phyloP scores from a whole-genome alignment of 208 protist genomes.

The Leishmania guyanensis region DNA sequence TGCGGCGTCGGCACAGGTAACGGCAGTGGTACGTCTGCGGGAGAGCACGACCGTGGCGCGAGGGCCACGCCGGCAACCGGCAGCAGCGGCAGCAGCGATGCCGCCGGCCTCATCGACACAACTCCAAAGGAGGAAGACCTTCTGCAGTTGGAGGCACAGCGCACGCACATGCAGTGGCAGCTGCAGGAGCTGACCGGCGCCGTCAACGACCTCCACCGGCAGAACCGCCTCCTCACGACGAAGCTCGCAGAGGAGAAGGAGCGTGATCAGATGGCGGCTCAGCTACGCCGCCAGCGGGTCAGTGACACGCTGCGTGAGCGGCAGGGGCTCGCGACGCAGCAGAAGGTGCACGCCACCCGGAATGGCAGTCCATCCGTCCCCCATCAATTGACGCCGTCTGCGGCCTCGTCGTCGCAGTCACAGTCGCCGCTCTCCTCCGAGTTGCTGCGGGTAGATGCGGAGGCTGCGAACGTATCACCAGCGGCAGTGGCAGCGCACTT shows the following conservation, averaged over 20 bases:
- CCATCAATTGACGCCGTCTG: neutral
- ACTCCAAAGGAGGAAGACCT: slow-evolving; percentile 50
- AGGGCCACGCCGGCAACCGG: slow-evolving; percentile 1
- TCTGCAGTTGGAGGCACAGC: slow-evolving; percentile 51
- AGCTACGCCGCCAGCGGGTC: slow-evolving; percentile 52
- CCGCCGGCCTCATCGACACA: slow-evolving; percentile 65
- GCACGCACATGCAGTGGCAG: slow-evolving; percentile 66
- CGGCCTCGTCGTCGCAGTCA: slow-evolving; percentile 3
- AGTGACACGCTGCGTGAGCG: slow-evolving; percentile 40
- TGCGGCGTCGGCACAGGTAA: slow-evolving; percentile 5
- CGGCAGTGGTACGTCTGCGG: neutral
- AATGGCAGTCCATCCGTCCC: neutral
- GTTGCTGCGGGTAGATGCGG: neutral
- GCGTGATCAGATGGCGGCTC: slow-evolving; percentile 69
- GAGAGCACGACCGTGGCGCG: neutral
- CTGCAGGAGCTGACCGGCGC: slow-evolving; percentile 59
- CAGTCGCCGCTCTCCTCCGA: neutral
- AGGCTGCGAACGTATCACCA: neutral
- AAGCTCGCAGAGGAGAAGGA: slow-evolving; percentile 78
- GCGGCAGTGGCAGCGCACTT: too few species aligned
- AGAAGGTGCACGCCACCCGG: slow-evolving; percentile 1
- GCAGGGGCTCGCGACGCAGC: slow-evolving; percentile 24
- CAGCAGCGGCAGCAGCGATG: slow-evolving; percentile 1
- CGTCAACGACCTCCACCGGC: slow-evolving; percentile 63
- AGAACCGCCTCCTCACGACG: slow-evolving; percentile 82